phyloP scores from a whole-genome alignment of 1,284 basidiomycete genomes.

The Malassezia furfur region DNA sequence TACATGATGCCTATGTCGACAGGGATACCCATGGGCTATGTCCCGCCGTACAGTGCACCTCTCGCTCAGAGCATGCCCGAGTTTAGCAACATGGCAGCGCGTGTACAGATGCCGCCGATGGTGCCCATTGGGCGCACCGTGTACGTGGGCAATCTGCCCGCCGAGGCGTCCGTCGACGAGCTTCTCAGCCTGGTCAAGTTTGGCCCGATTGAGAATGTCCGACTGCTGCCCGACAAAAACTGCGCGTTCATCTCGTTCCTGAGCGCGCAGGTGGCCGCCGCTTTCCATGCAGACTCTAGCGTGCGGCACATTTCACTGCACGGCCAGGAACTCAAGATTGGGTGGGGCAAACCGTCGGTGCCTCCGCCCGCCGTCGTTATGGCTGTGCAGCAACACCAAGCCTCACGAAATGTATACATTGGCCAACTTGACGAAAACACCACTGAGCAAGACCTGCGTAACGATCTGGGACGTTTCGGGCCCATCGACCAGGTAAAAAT shows the following conservation, averaged over 20 bases:
- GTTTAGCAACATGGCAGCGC: not conserved
- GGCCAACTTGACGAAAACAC: constrained; percentile 38
- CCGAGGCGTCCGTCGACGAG: constrained; percentile 93
- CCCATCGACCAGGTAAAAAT: constrained; percentile 48
- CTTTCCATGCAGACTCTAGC: constrained; percentile 46
- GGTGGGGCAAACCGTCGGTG: constrained; percentile 46
- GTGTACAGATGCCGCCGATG: constrained; percentile 8
- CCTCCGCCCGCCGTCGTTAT: constrained; percentile 37
- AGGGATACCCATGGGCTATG: constrained; percentile 1
- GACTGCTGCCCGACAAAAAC: constrained; percentile 90
- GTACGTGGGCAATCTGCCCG: constrained; percentile 90
- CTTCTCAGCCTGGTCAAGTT: constrained; percentile 95
- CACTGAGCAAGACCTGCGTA: constrained; percentile 37
- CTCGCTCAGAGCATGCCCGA: not conserved
- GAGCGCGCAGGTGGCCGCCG: constrained; percentile 35
- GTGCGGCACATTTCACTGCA: constrained; percentile 44
- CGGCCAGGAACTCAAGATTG: constrained; percentile 46
- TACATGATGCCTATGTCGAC: constrained; percentile 6
- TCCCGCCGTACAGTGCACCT: not conserved
- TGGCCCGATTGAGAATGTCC: constrained; percentile 88
- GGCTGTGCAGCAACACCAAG: constrained; percentile 45
- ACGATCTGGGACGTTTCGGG: constrained; percentile 40
- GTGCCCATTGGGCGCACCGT: constrained; percentile 62
- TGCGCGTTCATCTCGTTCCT: constrained; percentile 81
- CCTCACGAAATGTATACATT: constrained; percentile 44